A percentile compares a stretch with the other conserved stretches of the same genome.
phyloP scores from a whole-genome alignment of 1,284 basidiomycete genomes.

The Naganishia cerealis region DNA sequence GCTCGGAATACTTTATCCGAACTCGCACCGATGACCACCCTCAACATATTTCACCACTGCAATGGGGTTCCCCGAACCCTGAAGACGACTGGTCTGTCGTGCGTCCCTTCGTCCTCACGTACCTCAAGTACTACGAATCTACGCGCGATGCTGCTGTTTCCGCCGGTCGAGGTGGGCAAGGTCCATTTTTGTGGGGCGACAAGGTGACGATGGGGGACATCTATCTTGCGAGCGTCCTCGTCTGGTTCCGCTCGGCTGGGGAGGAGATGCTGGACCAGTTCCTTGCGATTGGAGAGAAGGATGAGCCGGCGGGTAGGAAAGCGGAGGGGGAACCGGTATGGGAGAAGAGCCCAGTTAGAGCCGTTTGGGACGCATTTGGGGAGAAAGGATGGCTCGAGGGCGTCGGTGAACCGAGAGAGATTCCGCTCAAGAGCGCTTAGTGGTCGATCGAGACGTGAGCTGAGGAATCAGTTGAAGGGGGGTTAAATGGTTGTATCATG shows the following conservation, averaged over 20 bases:
- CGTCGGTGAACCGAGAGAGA: constrained; percentile 29
- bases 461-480: too few relatives aligned
- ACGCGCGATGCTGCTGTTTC: not conserved
- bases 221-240: constrained; percentile 31
- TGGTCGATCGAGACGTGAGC: not conserved
- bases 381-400: constrained; percentile 25
- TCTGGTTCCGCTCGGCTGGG: constrained; percentile 32
- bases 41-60: not conserved
- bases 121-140: constrained; percentile 5
- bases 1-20: constrained; percentile 34
- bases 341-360: constrained; percentile 28
- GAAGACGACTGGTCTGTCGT: constrained; percentile 29
- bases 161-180: not conserved
- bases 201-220: constrained; percentile 34
- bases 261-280: constrained; percentile 27
- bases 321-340: constrained; percentile 17
- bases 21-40: constrained; percentile 24
- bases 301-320: constrained; percentile 19
- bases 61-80: constrained; percentile 21
- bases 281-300: constrained; percentile 25
- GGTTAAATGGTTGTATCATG: too few relatives aligned
- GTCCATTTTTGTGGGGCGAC: constrained; percentile 31
- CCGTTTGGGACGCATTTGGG: constrained; percentile 21
- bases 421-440: not conserved
- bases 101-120: constrained; percentile 19